A percentile compares a stretch with the other conserved stretches of the same genome.
Evolutionary conservation across 345 rosid species (phyloP).

Genomic region (Arabidopsis arenosa): DNA sequence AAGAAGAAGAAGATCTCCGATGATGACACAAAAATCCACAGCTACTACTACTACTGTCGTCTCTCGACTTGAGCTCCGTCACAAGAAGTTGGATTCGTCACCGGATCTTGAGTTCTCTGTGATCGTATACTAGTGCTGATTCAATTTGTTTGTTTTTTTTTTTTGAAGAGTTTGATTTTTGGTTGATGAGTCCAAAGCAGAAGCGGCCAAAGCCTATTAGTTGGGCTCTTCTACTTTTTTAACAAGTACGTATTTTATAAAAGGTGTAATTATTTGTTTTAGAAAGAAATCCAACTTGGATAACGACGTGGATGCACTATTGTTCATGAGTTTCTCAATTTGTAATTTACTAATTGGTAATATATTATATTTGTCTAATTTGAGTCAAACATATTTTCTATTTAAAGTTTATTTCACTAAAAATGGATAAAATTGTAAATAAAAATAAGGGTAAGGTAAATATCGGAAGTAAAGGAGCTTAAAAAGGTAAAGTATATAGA

Average conservation of each 20-base stretch:
- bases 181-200: conserved; percentile 34
- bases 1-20: conserved; percentile 24
- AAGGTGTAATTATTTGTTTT: not conserved
- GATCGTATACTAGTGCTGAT: conserved; percentile 17
- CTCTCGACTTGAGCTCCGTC: conserved; percentile 10
- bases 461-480: not conserved
- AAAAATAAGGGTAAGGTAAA: not conserved
- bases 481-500: not conserved
- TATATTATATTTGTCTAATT: not conserved
- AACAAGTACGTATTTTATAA: not conserved
- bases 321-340: conserved; percentile 4
- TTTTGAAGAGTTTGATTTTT: conserved; percentile 7
- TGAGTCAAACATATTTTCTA: not conserved
- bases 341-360: not conserved
- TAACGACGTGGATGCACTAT: conserved; percentile 39
- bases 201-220: conserved; percentile 16
- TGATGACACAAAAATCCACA: conserved; percentile 9
- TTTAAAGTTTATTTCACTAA: not conserved
- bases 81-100: not conserved
- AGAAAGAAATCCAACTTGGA: conserved; percentile 31
- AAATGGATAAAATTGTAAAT: too few relatives aligned
- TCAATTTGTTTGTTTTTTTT: not conserved
- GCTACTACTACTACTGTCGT: not conserved
- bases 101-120: conserved; percentile 31
- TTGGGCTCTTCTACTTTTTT: conserved; percentile 32